phyloP scores from a whole-genome alignment of 352 stramenopile genomes.

The Phytophthora europaea region DNA sequence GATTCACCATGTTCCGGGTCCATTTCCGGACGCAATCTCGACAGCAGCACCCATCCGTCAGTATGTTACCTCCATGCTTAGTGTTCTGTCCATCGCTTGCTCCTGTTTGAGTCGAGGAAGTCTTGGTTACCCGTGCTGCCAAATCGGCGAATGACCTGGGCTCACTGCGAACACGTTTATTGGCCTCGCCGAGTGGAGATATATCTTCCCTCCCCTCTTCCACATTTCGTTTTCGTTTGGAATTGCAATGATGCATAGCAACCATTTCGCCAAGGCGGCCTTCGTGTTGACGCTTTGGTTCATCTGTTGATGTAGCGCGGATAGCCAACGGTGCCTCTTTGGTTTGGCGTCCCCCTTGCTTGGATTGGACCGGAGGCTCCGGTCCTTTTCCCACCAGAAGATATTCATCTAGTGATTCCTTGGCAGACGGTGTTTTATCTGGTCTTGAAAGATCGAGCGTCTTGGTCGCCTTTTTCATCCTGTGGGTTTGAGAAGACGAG shows the following conservation, averaged over 20 bases:
- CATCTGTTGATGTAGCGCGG: background rate
- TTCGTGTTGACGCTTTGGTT: background rate
- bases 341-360: background rate
- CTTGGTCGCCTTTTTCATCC: slow-evolving; percentile 3
- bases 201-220: slow-evolving; percentile 10
- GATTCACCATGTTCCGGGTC: slow-evolving; percentile 20
- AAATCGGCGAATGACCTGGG: background rate
- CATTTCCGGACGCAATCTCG: slow-evolving; percentile 21
- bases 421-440: background rate
- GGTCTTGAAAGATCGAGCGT: slow-evolving; percentile 6
- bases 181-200: slow-evolving; percentile 4
- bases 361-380: background rate
- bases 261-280: background rate
- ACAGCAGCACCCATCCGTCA: slow-evolving; percentile 25
- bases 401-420: slow-evolving; percentile 10
- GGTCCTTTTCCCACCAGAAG: background rate
- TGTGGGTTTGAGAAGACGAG: background rate
- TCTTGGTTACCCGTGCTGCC: background rate
- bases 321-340: background rate
- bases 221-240: slow-evolving; percentile 7
- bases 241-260: background rate
- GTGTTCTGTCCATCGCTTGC: background rate
- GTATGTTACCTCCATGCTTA: slow-evolving; percentile 16
- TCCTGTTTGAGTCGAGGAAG: background rate
- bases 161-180: slow-evolving; percentile 8